Percentiles rank a stretch among this genome's conserved stretches.
Conservation (phyloP, 306 rosid genomes). For the Cercis canadensis region DNA sequence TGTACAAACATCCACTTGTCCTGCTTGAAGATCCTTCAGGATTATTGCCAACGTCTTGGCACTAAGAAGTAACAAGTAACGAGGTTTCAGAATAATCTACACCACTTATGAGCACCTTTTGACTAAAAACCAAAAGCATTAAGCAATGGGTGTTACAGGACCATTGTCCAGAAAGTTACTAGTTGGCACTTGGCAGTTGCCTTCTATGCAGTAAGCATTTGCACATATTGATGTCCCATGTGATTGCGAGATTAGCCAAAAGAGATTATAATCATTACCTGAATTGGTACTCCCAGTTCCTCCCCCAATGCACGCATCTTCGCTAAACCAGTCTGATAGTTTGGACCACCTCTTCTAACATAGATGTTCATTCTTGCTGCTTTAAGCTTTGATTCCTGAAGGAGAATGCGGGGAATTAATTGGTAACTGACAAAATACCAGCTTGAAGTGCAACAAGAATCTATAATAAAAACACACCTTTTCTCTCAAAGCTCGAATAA, state of each 20-base stretch:
- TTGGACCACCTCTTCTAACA: conserved; percentile 94
- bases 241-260: conserved; percentile 14
- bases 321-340: conserved; percentile 78
- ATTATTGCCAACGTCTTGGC: conserved; percentile 9
- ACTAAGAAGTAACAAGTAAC: not conserved
- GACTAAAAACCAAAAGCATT: not conserved
- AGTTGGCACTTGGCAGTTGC: not conserved
- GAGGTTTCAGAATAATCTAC: conserved; percentile 6
- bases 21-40: conserved; percentile 4
- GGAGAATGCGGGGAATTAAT: conserved; percentile 22
- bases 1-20: not conserved
- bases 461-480: conserved; percentile 49
- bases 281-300: conserved; percentile 81
- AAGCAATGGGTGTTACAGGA: not conserved
- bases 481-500: conserved; percentile 78
- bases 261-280: conserved; percentile 52
- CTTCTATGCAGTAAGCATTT: conserved; percentile 1
- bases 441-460: conserved; percentile 16
- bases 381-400: conserved; percentile 76
- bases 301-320: conserved; percentile 83
- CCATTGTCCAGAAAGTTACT: not conserved
- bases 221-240: not conserved
- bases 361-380: conserved; percentile 80
- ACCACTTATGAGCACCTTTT: conserved; percentile 7
- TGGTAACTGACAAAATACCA: conserved; percentile 20